A percentile compares a stretch with the other conserved stretches of the same genome.
These are phyloP conservation scores for Trichopus zeylanicus DNA, from an alignment of 116 monocot genomes.

Conservation along the genomic window DNA sequence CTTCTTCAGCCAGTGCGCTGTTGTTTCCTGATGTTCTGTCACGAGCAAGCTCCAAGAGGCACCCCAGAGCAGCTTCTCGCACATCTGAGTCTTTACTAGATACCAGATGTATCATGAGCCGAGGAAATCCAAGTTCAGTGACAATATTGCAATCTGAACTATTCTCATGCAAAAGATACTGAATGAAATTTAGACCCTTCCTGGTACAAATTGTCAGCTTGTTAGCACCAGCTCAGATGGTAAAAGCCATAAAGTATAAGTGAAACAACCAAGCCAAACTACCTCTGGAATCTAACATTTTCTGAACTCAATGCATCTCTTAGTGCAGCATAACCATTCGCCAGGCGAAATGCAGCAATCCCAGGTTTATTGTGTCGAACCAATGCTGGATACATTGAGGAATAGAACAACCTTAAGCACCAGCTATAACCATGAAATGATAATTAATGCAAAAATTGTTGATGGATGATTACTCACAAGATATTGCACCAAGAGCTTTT, in stretches of 20 bases:
- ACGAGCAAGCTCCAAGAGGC: conserved; percentile 54
- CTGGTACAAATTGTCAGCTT: conserved; percentile 20
- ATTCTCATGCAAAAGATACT: conserved; percentile 73
- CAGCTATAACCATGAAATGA: no score
- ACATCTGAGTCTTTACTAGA: conserved; percentile 52
- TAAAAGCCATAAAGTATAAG: not conserved
- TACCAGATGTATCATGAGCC: conserved; percentile 62
- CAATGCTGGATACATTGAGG: conserved; percentile 46
- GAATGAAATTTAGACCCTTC: conserved; percentile 70
- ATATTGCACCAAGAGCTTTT: conserved; percentile 92
- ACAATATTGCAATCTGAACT: conserved; percentile 42
- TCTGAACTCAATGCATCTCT: conserved; percentile 78
- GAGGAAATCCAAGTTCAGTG: conserved; percentile 60
- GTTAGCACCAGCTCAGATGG: not conserved
- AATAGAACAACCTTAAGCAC: no score
- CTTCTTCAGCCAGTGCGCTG: conserved; percentile 27
- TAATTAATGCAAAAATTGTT: not conserved
- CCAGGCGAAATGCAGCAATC: conserved; percentile 63
- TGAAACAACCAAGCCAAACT: not conserved
- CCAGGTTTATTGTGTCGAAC: conserved; percentile 76
- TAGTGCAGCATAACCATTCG: conserved; percentile 77
- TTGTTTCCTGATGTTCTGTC: conserved; percentile 19
- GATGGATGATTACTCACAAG: conserved; percentile 41
- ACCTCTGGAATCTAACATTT: conserved; percentile 71
- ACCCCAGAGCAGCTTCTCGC: conserved; percentile 70